Base-by-base conservation (phyloP, 2,329 filamentous ascomycete species). In the Curvularia sp. region DNA sequence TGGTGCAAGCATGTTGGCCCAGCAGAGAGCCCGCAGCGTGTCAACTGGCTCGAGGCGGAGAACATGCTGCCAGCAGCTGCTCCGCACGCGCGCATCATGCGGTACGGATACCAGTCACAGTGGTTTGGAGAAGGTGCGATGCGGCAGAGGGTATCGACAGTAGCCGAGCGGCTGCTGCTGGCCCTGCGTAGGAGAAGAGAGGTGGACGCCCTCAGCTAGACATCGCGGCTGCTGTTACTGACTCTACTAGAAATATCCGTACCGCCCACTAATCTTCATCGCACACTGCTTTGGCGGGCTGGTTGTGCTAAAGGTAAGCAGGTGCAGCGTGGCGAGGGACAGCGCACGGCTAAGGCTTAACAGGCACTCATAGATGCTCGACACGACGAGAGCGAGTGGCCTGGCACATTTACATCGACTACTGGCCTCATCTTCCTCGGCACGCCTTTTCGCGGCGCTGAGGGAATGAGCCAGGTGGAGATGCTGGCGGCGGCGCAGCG, bases 211-310 rank as follows among this genome's bases (percentile, higher is more conserved):
- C 1, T 46, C 13, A 49, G 49, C 8, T 7, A 57, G 33, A 38
- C 15, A 15, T 48, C 28, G 13, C 10, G 18, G 48, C n/a, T 31
- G 13, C 20, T 42, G 20, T 42, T 15, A 39, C 55, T 65, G 12
- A 59, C 15, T 56, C 28, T 12, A 12, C 26, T 46, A 69, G 69
- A 55, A 59, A 8, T 42, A 33, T 49, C 57, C 61, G 35, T 64
- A 43, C 39, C 68, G 66, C n/a, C 68, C 68, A 20, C 55, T 70
- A 24, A 24, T 68, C 22, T 72, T 72, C 50, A 54, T 72, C 42
- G 68, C 68, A 30, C 65, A 72, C 53, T 65, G 65, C 51, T 70
- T 71, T 54, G 63, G 67, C 53, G 69, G 69, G 39, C 61, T 70
- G 61, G n/a, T n/a, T n/a, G n/a, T n/a, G n/a, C n/a, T n/a, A n/a